A percentile compares a stretch with the other conserved stretches of the same genome.
phyloP scores from a whole-genome alignment of 768 basidiomycete species.

The Termitomyces sp. region DNA sequence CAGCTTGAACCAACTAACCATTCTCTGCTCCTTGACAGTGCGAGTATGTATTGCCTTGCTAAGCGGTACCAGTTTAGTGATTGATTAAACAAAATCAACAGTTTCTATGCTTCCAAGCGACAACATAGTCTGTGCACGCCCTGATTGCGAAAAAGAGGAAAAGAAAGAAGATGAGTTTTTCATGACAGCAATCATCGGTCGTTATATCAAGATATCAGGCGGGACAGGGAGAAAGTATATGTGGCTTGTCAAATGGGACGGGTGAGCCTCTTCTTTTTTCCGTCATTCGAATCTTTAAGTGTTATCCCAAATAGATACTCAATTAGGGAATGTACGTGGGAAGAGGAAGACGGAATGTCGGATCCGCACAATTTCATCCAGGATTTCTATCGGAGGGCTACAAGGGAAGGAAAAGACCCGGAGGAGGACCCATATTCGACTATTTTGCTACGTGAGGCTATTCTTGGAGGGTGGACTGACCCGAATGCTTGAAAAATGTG shows the following conservation, averaged over 20 bases:
- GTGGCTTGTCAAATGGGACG: slow-evolving; percentile 37
- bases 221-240: slow-evolving; percentile 16
- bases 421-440: slow-evolving; percentile 17
- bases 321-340: slow-evolving; percentile 29
- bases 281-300: too few relatives aligned
- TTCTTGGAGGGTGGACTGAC: slow-evolving; percentile 23
- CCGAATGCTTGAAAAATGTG: slow-evolving; percentile 4
- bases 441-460: slow-evolving; percentile 26
- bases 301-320: slow-evolving; percentile 21
- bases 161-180: slow-evolving; percentile 18
- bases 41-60: slow-evolving; percentile 8
- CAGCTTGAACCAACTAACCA: background rate
- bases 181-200: slow-evolving; percentile 30
- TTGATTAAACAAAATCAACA: background rate
- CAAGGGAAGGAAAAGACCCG: slow-evolving; percentile 22
- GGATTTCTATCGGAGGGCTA: slow-evolving; percentile 22
- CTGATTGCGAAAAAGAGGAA: slow-evolving; percentile 20
- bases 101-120: slow-evolving; percentile 8
- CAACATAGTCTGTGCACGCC: slow-evolving; percentile 18
- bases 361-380: slow-evolving; percentile 23
- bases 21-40: background rate
- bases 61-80: background rate
- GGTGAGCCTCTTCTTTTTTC: slow-evolving; percentile 17
- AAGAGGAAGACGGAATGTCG: slow-evolving; percentile 22
- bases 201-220: slow-evolving; percentile 18